Evolutionary conservation across 1,139 yeast genomes (phyloP).

Genomic region (Taphrina flavorubra): DNA sequence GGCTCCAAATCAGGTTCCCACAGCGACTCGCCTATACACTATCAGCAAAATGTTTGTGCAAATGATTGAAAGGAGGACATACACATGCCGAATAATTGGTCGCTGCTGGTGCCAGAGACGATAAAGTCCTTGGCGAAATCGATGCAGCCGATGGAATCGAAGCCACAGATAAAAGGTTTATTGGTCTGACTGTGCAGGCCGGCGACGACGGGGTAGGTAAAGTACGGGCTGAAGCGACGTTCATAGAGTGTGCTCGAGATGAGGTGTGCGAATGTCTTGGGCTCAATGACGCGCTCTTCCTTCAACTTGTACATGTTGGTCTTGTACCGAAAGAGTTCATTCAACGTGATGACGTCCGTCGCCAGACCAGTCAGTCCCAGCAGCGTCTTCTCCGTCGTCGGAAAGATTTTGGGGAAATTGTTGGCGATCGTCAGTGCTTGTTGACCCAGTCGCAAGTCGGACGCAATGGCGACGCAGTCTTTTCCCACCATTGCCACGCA

Average conservation of each 20-base stretch:
- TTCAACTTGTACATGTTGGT: slow-evolving; percentile 86
- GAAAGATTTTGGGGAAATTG: slow-evolving; percentile 87
- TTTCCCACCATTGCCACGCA: slow-evolving; percentile 99
- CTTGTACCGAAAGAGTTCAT: slow-evolving; percentile 78
- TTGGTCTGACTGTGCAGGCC: slow-evolving; percentile 82
- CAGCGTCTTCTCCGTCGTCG: slow-evolving; percentile 77
- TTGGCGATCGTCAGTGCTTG: slow-evolving; percentile 92
- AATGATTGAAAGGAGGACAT: slow-evolving; percentile 85
- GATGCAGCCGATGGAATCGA: slow-evolving; percentile 95
- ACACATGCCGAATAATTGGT: slow-evolving; percentile 98
- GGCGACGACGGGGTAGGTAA: slow-evolving; percentile 95
- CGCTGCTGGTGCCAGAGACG: slow-evolving; percentile 96
- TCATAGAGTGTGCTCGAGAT: slow-evolving; percentile 90
- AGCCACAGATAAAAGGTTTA: slow-evolving; percentile 91
- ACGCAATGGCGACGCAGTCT: slow-evolving; percentile 97
- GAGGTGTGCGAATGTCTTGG: slow-evolving; percentile 88
- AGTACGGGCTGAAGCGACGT: slow-evolving; percentile 90
- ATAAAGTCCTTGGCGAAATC: slow-evolving; percentile 94
- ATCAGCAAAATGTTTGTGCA: slow-evolving; percentile 51
- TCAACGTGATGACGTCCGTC: slow-evolving; percentile 84
- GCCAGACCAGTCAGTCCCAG: slow-evolving; percentile 95
- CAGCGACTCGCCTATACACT: slow-evolving; percentile 19
- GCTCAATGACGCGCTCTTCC: slow-evolving; percentile 92
- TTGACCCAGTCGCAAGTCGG: slow-evolving; percentile 90
- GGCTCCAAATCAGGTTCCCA: slow-evolving; percentile 59